Conservation (phyloP, 495 filamentous ascomycete species). For the Cercophora samala region DNA sequence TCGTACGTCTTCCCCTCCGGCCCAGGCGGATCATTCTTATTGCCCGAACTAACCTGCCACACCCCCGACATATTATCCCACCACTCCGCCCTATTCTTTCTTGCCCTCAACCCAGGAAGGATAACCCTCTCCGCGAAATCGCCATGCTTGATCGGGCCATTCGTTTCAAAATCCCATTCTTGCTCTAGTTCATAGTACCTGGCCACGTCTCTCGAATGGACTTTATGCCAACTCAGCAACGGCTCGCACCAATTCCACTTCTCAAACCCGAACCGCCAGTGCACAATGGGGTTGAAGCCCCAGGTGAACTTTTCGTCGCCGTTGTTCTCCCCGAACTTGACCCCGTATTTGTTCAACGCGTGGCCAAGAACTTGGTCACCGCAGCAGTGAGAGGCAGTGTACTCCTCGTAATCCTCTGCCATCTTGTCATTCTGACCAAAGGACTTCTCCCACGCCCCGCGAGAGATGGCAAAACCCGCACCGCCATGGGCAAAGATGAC, state of each 20-base stretch:
- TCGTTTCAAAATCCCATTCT: neutral
- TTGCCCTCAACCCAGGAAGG: neutral
- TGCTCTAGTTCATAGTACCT: conserved; percentile 10
- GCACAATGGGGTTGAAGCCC: conserved; percentile 18
- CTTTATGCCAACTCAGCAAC: conserved; percentile 15
- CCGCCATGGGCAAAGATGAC: conserved; percentile 16
- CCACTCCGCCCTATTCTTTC: conserved; percentile 13
- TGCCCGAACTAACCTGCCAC: conserved; percentile 13
- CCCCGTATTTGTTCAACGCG: conserved; percentile 16
- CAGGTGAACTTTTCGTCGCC: conserved; percentile 19
- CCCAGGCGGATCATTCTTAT: conserved; percentile 10
- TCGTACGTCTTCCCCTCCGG: conserved; percentile 8
- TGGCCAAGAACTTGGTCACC: conserved; percentile 19
- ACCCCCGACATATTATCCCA: conserved; percentile 14
- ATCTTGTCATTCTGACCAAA: conserved; percentile 12
- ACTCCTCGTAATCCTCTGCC: conserved; percentile 15
- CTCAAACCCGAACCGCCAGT: conserved; percentile 18
- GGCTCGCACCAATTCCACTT: conserved; percentile 17
- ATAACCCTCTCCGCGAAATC: conserved; percentile 13
- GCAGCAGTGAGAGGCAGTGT: conserved; percentile 17
- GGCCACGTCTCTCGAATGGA: conserved; percentile 15
- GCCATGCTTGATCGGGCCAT: conserved; percentile 7
- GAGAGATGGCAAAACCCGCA: conserved; percentile 14
- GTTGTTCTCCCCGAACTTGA: conserved; percentile 16
- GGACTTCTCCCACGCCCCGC: conserved; percentile 14